Evolutionary conservation across 2,329 filamentous ascomycete genomes (phyloP), one percentile per base, ranked within the genome.

Genomic region (Myriosclerotinia curreyana): DNA sequence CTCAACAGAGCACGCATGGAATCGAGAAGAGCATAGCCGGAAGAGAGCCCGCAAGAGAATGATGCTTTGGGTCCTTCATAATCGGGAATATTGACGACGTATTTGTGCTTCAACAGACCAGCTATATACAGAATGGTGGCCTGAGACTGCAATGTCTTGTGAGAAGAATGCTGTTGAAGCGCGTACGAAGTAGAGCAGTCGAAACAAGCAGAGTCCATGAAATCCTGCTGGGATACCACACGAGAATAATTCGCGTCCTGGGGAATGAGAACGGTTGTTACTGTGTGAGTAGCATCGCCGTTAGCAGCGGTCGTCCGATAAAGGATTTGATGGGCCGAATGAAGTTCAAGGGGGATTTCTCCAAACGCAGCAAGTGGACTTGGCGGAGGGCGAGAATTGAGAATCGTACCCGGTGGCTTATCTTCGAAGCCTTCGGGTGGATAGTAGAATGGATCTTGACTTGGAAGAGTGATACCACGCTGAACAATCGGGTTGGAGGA

Each of bases 211-310:
- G 77, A 75, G 59, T 80, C 72, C 60, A 78, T 74, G 0, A 77
- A 71, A 8, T 77, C 71, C 63, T 80, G 77, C 64, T 78, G 80
- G 0, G 79, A 81, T 2, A 81, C 67, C 0, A 81, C n/a, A 34
- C 20, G 20, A 64, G 9, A 38, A 36, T 20, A 22, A 46, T 20
- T 25, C n/a, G 22, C 60, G 22, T 17, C 38, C 20, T 25, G 66
- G 4, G 77, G 77, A 2, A 78, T 61, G 8, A 80, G 66, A 1
- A 79, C 71, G 0, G 78, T 79, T 0, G 77, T 71, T 0, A 78
- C 75, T 2, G 78, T 74, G 1, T 73, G 74, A 3, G 75, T 74
- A 9, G 78, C 72, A 5, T 76, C 71, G 34, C 73, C 72, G 14
- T 71, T 69, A 42, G 70, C 74, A 66, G 79, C 74, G 2, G 72